A percentile compares a stretch with the other conserved stretches of the same genome.
These are phyloP conservation scores for Coix lacrymajobi DNA, from an alignment of 176 grass and related monocot species.

Conservation along the genomic window DNA sequence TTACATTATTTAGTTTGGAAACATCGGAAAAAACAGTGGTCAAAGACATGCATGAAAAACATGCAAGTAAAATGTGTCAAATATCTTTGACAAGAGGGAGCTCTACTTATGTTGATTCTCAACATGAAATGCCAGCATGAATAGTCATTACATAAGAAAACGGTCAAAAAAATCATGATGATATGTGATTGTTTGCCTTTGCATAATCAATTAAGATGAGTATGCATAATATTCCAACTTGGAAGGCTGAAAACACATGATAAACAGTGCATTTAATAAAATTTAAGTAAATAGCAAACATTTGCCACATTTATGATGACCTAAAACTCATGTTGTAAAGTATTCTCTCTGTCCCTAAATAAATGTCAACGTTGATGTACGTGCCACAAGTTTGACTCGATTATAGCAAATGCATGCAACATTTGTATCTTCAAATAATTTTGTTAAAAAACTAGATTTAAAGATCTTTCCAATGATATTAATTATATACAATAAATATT, in stretches of 20 bases:
- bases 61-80: background rate
- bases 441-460: no score
- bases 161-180: background rate
- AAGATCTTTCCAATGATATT: no score
- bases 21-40: background rate
- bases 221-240: background rate
- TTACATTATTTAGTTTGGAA: background rate
- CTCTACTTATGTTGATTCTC: background rate
- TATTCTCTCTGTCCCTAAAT: no score
- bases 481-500: no score
- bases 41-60: background rate
- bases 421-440: no score
- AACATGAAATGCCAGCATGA: background rate
- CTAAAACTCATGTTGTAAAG: background rate
- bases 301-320: background rate
- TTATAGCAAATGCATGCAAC: no score
- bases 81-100: background rate
- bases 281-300: background rate
- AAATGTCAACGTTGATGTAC: no score
- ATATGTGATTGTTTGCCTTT: background rate
- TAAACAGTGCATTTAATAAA: background rate
- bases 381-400: no score
- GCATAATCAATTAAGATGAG: background rate
- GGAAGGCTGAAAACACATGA: background rate
- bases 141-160: background rate